These are phyloP conservation scores for Licmophora abbreviata DNA, from an alignment of 108 stramenopile genomes.

Conservation along the genomic window DNA sequence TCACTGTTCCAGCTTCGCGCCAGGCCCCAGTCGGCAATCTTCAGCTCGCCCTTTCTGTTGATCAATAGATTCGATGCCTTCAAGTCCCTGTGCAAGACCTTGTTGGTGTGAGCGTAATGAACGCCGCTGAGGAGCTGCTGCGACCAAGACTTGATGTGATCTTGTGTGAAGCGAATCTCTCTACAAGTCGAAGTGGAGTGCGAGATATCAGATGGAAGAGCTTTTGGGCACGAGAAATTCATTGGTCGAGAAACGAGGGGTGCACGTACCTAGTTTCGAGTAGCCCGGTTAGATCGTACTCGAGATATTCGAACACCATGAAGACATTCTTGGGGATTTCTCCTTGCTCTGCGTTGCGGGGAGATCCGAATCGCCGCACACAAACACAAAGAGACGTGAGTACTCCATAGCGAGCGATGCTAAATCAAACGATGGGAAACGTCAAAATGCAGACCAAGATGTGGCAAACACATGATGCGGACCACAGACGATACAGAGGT, in stretches of 20 bases:
- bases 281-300: conserved; percentile 84
- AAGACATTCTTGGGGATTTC: conserved; percentile 84
- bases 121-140: conserved; percentile 85
- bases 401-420: conserved; percentile 3
- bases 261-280: conserved; percentile 77
- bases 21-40: conserved; percentile 96
- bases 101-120: conserved; percentile 91
- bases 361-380: conserved; percentile 3
- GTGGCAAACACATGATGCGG: conserved; percentile 23
- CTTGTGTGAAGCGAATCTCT: conserved; percentile 73
- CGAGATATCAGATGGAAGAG: too few species aligned
- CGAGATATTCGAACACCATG: conserved; percentile 94
- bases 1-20: conserved; percentile 84
- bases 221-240: too few species aligned
- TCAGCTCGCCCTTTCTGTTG: conserved; percentile 79
- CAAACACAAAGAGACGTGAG: conserved; percentile 5
- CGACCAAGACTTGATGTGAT: conserved; percentile 89
- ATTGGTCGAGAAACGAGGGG: too few species aligned
- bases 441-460: conserved; percentile 9
- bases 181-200: too few species aligned
- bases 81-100: conserved; percentile 91
- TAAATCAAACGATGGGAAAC: conserved; percentile 5
- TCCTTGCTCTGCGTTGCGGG: conserved; percentile 25
- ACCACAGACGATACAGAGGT: conserved; percentile 7
- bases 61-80: conserved; percentile 92